Conservation (phyloP, 139 green algal species). For the Pleodorina starrii region DNA sequence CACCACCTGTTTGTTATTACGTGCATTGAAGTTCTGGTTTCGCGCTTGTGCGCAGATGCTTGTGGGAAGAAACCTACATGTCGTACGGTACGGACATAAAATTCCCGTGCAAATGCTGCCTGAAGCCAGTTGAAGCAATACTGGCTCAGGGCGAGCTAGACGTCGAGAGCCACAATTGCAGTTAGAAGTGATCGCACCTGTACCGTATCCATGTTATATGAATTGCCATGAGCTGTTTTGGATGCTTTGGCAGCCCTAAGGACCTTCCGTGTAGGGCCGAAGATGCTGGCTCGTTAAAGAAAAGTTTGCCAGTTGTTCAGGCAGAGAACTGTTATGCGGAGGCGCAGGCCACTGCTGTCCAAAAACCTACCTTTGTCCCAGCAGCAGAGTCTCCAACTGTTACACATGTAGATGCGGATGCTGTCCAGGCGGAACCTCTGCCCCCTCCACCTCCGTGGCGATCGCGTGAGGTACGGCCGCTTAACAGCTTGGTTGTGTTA, state of each 20-base stretch:
- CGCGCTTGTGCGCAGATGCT: no score
- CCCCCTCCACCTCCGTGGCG: not conserved
- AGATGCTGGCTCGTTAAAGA: not conserved
- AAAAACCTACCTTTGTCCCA: not conserved
- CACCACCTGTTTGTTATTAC: no score
- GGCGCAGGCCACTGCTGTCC: not conserved
- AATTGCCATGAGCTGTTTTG: constrained; percentile 1
- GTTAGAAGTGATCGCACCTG: no score
- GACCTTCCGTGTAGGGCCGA: not conserved
- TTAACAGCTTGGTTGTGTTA: no score
- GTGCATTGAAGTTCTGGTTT: no score
- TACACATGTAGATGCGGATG: not conserved
- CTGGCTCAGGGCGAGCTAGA: no score
- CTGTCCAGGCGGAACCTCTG: not conserved
- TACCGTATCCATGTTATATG: no score
- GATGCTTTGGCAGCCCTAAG: not conserved
- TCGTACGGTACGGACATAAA: no score
- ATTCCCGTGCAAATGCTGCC: no score
- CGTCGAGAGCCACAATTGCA: no score
- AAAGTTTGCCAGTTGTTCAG: not conserved
- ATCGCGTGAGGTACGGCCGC: constrained; percentile 10
- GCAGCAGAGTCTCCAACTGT: not conserved
- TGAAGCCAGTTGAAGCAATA: no score
- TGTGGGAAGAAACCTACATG: no score
- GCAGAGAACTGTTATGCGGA: not conserved